These are phyloP conservation scores for Drechslerella stenobrocha DNA, from an alignment of 2,329 filamentous ascomycete species.

Conservation along the genomic window DNA sequence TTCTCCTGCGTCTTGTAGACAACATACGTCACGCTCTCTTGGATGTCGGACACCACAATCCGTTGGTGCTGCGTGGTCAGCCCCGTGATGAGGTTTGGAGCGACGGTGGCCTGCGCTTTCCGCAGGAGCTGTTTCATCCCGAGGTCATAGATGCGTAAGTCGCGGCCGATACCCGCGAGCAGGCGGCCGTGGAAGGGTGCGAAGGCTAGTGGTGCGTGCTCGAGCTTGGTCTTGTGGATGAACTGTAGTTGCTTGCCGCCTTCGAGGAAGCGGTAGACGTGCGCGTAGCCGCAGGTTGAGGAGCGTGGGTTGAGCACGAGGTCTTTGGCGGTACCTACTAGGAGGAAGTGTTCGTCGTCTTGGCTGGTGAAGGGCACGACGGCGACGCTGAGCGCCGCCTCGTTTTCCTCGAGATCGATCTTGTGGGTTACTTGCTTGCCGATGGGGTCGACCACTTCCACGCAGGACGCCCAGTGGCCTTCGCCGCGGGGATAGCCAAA, in stretches of 20 bases:
- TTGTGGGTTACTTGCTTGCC: slow-evolving; percentile 75
- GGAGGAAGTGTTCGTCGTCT: slow-evolving; percentile 84
- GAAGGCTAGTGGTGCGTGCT: slow-evolving; percentile 85
- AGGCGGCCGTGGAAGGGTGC: slow-evolving; percentile 90
- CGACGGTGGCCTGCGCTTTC: slow-evolving; percentile 81
- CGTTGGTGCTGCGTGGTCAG: slow-evolving; percentile 88
- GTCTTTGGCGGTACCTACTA: slow-evolving; percentile 92
- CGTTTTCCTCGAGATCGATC: slow-evolving; percentile 82
- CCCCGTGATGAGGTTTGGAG: slow-evolving; percentile 80
- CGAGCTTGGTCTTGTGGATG: slow-evolving; percentile 92
- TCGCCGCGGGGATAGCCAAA: slow-evolving; percentile 85
- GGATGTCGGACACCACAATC: slow-evolving; percentile 87
- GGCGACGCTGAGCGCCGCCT: slow-evolving; percentile 83
- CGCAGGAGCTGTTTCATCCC: slow-evolving; percentile 90
- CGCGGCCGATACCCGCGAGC: slow-evolving; percentile 79
- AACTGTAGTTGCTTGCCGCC: slow-evolving; percentile 88
- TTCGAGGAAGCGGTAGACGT: slow-evolving; percentile 87
- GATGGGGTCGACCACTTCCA: slow-evolving; percentile 85
- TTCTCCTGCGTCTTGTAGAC: slow-evolving; percentile 94
- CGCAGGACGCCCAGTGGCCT: slow-evolving; percentile 92
- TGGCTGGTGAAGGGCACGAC: slow-evolving; percentile 85
- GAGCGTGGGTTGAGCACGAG: slow-evolving; percentile 76
- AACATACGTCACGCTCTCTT: slow-evolving; percentile 86
- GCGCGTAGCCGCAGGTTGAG: slow-evolving; percentile 78
- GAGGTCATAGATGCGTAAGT: slow-evolving; percentile 85